phyloP scores from a whole-genome alignment of 2,329 filamentous ascomycete species.

The Hypoxylon sp. region DNA sequence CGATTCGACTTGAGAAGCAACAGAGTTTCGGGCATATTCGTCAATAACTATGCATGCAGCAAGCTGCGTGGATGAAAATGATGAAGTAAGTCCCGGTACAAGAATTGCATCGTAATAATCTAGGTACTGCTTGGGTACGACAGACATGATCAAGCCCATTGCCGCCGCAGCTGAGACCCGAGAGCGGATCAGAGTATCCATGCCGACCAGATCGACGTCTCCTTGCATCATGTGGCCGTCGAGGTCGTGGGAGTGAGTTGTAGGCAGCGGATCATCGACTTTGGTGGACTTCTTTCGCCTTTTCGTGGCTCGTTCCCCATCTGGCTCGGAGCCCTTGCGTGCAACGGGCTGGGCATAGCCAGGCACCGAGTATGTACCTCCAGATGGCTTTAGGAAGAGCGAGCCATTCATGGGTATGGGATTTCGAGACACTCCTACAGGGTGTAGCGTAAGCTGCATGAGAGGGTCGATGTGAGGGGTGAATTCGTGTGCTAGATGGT shows the following conservation, averaged over 20 bases:
- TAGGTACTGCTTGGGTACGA: constrained; percentile 71
- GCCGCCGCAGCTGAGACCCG: constrained; percentile 88
- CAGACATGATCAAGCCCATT: constrained; percentile 82
- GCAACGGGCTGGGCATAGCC: constrained; percentile 55
- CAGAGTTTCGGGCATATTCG: constrained; percentile 77
- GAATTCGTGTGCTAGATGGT: constrained; percentile 76
- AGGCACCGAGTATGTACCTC: constrained; percentile 75
- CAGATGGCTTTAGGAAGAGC: constrained; percentile 93
- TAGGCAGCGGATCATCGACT: constrained; percentile 70
- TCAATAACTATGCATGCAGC: constrained; percentile 85
- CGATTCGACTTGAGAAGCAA: constrained; percentile 57
- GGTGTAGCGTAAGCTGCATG: constrained; percentile 84
- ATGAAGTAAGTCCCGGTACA: constrained; percentile 72
- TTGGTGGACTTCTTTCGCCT: constrained; percentile 87
- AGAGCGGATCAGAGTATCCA: constrained; percentile 87
- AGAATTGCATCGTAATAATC: constrained; percentile 72
- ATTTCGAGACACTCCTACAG: constrained; percentile 89
- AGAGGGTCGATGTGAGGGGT: constrained; percentile 79
- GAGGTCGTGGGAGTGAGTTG: constrained; percentile 86
- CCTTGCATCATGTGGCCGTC: constrained; percentile 98
- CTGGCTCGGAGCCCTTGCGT: constrained; percentile 61
- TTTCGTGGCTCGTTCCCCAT: constrained; percentile 72
- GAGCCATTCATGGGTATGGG: constrained; percentile 91
- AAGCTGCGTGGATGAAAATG: constrained; percentile 86
- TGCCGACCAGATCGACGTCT: constrained; percentile 91